Conservation (phyloP, 2,329 filamentous ascomycete species). For the Bipolaris cookei region DNA sequence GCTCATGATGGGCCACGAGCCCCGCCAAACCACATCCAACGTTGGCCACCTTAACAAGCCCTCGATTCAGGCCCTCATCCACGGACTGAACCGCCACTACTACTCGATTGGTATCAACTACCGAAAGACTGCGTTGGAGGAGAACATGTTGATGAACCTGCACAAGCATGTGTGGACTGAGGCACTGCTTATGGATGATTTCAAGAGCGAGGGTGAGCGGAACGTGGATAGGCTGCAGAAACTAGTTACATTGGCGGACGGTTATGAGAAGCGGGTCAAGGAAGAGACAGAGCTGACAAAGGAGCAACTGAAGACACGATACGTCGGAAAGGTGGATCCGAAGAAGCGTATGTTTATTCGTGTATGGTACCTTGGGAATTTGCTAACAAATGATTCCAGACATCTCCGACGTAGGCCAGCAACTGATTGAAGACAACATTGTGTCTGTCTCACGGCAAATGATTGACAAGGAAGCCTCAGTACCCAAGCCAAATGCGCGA, state of each 20-base stretch:
- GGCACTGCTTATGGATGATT: conserved; percentile 95
- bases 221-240: conserved; percentile 88
- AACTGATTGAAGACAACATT: conserved; percentile 99
- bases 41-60: conserved; percentile 98
- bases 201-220: conserved; percentile 79
- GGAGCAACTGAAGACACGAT: conserved; percentile 97
- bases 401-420: conserved; percentile 92
- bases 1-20: conserved; percentile 96
- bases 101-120: conserved; percentile 99
- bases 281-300: conserved; percentile 97
- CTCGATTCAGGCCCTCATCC: conserved; percentile 98
- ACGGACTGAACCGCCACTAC: conserved; percentile 97
- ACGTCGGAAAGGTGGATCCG: conserved; percentile 97
- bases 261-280: conserved; percentile 98
- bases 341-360: conserved; percentile 76
- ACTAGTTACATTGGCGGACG: conserved; percentile 87
- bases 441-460: conserved; percentile 97
- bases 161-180: conserved; percentile 99
- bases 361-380: neutral
- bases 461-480: conserved; percentile 98
- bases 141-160: conserved; percentile 99
- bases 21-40: conserved; percentile 96
- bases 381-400: conserved; percentile 56
- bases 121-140: conserved; percentile 93
- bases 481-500: conserved; percentile 62